phyloP scores from a whole-genome alignment of 306 rosid species.

The apple (Malus domestica) region ASM211411v1 NC_041798.1:20828001-20828500 shows the following conservation, averaged over 20 bases:
- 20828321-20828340: not conserved
- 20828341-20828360: not conserved
- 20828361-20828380: not conserved
- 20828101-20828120: too few relatives aligned
- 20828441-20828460: not conserved
- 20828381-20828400: not conserved
- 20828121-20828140: not conserved
- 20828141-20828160: not conserved
- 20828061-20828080: not conserved
- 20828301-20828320: too few relatives aligned
- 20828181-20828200: not conserved
- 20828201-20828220: not conserved
- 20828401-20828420: not conserved
- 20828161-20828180: not conserved
- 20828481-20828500: not conserved
- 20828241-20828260: not conserved
- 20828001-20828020: not conserved
- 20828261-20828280: not conserved
- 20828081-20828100: not conserved
- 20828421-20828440: not conserved
- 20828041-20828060: not conserved
- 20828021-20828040: not conserved
- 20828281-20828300: not conserved
- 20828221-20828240: not conserved
- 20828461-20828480: too few relatives aligned